These are phyloP conservation scores for Lactarius psammicola DNA, from an alignment of 768 basidiomycete species.

Conservation along the genomic window DNA sequence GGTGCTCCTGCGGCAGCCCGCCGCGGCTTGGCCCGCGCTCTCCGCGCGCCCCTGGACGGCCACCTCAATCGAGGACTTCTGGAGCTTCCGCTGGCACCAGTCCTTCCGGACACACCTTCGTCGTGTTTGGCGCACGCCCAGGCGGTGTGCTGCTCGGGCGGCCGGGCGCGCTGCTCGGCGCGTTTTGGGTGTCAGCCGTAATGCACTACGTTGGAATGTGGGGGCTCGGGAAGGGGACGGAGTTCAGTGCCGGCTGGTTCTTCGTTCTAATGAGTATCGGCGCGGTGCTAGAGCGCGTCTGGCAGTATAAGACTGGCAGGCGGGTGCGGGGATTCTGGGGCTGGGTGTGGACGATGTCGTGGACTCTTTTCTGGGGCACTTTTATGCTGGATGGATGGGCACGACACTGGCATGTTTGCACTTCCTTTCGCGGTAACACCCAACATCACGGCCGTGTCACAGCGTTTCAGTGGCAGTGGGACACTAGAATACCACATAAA, in stretches of 20 bases:
- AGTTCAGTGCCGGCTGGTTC: constrained; percentile 49
- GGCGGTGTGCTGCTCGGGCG: constrained; percentile 46
- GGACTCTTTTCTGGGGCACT: constrained; percentile 46
- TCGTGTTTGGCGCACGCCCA: constrained; percentile 36
- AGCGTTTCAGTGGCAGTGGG: too few relatives aligned
- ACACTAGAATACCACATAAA: too few relatives aligned
- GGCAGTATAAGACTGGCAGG: constrained; percentile 43
- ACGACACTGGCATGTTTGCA: constrained; percentile 11
- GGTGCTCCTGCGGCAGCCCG: constrained; percentile 35
- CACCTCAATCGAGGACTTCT: constrained; percentile 42
- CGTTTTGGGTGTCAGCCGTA: constrained; percentile 56
- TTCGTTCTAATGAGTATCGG: constrained; percentile 61
- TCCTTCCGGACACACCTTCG: constrained; percentile 35
- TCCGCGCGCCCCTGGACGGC: constrained; percentile 40
- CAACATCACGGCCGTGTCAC: too few relatives aligned
- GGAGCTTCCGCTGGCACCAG: constrained; percentile 44
- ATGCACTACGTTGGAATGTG: constrained; percentile 61
- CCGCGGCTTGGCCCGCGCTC: constrained; percentile 39
- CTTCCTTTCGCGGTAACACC: too few relatives aligned
- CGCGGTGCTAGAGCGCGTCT: constrained; percentile 48
- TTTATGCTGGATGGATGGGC: constrained; percentile 24
- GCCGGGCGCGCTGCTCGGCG: constrained; percentile 52
- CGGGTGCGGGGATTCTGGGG: constrained; percentile 51
- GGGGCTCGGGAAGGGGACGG: constrained; percentile 56
- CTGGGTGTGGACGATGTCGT: constrained; percentile 51